Base-by-base conservation (phyloP, 257 asterid genomes). In the Primulina eburnea region DNA sequence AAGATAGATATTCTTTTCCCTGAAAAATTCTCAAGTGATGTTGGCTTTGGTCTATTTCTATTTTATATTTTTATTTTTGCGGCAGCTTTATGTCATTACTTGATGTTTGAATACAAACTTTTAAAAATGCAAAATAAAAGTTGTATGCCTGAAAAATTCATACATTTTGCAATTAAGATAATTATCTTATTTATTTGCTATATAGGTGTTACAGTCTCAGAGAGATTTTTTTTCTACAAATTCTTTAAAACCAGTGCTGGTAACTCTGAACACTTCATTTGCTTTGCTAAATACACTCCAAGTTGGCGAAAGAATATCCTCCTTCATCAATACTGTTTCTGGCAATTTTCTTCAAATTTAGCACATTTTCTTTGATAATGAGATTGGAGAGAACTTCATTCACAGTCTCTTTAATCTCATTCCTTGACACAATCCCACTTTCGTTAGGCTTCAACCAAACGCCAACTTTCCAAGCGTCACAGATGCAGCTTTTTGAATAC, bases 401-500 rank as follows among this genome's bases (percentile, higher is more conserved):
- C 53, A 84, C 80, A 60, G 62, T 81, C 10, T 60, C 4, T 73
- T 73, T 71, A 29, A 88, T 83, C 74, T 82, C 92, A 34, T 70
- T 6, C 60, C 83, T 75, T 21, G 79, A 72, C 10, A 87, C 76
- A 9, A 88, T 67, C 50, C 90, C 92, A 11, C 55, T 35, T 14
- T 66, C 77, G 32, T 73, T 83, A 4, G 61, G 64, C 60, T 62
- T 72, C 69, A 88, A 65, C 64, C 73, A 40, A 4, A 75, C 4
- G 0, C 90, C 95, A 28, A 86, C 79, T 16, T 70, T 79, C 92
- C 92, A 89, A 0, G 62, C 74, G 11, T 83, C 87, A 37, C 87
- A 83, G 0, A 84, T 72, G n/a, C 84, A 79, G 2, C 73, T 80
- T 59, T 68, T 73, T 0, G 77, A 73, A 52, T 84, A 82, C 81